Conservation (phyloP, 2,329 filamentous ascomycete species). For the Trichoderma arundinaceum region DNA sequence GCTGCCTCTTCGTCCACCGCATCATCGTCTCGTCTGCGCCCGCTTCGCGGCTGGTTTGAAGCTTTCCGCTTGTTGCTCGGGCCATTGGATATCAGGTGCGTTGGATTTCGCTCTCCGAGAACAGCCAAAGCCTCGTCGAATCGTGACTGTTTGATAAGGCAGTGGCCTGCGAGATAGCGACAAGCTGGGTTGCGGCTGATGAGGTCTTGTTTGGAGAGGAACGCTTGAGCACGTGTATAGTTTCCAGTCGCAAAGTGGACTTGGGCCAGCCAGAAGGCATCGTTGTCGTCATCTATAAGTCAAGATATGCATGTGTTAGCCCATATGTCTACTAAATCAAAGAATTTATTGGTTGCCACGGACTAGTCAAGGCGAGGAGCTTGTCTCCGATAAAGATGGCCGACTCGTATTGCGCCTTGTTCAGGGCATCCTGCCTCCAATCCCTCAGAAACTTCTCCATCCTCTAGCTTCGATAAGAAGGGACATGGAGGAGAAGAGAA, state of each 20-base stretch:
- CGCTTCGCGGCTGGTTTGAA: constrained; percentile 43
- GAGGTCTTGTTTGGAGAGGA: constrained; percentile 84
- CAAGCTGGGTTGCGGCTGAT: constrained; percentile 82
- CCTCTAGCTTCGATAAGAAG: constrained; percentile 23
- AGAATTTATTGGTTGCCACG: constrained; percentile 40
- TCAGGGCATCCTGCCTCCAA: constrained; percentile 94
- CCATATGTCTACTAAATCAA: neutral
- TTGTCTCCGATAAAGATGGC: constrained; percentile 98
- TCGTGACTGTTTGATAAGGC: constrained; percentile 88
- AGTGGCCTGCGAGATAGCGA: constrained; percentile 91
- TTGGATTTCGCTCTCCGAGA: constrained; percentile 92
- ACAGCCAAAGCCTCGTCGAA: constrained; percentile 87
- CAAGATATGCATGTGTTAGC: constrained; percentile 27
- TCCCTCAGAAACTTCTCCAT: constrained; percentile 95
- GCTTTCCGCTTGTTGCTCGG: constrained; percentile 48
- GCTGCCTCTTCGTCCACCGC: constrained; percentile 69
- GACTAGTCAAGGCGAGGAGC: constrained; percentile 90
- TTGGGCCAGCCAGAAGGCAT: constrained; percentile 98
- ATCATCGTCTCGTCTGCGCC: constrained; percentile 44
- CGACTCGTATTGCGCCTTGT: constrained; percentile 94
- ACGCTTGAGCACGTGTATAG: constrained; percentile 87
- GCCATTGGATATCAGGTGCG: constrained; percentile 74
- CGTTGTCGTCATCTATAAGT: constrained; percentile 79
- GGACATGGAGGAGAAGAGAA: neutral
- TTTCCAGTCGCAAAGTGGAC: constrained; percentile 96